phyloP scores from a whole-genome alignment of 2,329 filamentous ascomycete species.

The Microdochium paspali region DNA sequence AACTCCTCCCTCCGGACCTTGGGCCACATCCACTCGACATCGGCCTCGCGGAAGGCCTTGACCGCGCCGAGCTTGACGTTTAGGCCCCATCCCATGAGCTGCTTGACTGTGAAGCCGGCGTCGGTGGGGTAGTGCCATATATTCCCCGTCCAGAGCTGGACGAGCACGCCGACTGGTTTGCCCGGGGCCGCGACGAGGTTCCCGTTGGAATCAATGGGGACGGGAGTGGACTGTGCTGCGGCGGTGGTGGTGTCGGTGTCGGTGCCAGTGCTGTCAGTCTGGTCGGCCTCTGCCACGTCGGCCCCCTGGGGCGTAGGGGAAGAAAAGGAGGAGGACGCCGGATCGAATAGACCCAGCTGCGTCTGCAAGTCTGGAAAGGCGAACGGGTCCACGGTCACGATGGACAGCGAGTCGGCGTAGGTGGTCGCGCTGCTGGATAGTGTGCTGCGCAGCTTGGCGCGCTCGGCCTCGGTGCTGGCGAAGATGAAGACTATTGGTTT shows the following conservation, averaged over 20 bases:
- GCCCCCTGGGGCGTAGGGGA: neutral
- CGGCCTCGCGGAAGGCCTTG: neutral
- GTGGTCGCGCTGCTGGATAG: slow-evolving; percentile 19
- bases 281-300: neutral
- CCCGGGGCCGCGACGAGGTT: neutral
- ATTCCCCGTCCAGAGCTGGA: neutral
- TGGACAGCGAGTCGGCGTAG: slow-evolving; percentile 23
- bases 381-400: slow-evolving; percentile 23
- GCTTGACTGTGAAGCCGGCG: neutral
- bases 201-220: too few species aligned
- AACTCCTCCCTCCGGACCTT: too few species aligned
- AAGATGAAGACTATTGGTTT: slow-evolving; percentile 29
- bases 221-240: too few species aligned
- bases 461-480: slow-evolving; percentile 16
- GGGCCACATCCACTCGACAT: neutral
- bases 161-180: neutral
- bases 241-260: neutral
- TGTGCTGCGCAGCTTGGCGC: slow-evolving; percentile 15
- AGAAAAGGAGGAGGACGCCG: neutral
- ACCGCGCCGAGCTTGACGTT: neutral
- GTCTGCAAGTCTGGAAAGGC: slow-evolving; percentile 23
- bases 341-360: slow-evolving; percentile 17
- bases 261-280: neutral
- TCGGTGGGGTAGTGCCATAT: neutral
- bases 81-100: neutral